Conservation (phyloP, 2,329 filamentous ascomycete species). For the Aspergillus puulaauensis region DNA sequence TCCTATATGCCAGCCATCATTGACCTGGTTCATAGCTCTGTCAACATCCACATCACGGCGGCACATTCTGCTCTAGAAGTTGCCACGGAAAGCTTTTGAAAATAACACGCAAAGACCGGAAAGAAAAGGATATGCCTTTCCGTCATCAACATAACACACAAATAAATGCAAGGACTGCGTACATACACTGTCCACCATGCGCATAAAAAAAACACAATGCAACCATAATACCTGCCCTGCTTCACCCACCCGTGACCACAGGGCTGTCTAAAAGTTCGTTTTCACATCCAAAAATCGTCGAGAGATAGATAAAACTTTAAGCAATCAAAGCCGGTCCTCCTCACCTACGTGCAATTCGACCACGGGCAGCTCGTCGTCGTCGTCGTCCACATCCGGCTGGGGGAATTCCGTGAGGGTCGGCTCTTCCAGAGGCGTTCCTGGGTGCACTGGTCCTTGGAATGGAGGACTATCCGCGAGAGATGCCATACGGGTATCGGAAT, state of each 20-base stretch:
- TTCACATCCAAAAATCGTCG: slow-evolving; percentile 16
- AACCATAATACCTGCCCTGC: slow-evolving; percentile 3
- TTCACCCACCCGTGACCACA: not conserved
- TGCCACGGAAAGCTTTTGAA: slow-evolving; percentile 10
- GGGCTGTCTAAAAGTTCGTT: slow-evolving; percentile 16
- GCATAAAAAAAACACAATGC: not conserved
- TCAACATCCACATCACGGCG: not conserved
- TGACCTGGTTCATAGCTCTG: not conserved
- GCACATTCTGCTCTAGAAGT: slow-evolving; percentile 11
- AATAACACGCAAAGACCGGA: not conserved
- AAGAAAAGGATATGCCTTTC: not conserved
- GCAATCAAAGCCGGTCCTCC: slow-evolving; percentile 28
- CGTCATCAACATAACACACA: not conserved
- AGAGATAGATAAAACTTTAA: slow-evolving; percentile 3
- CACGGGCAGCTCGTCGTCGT: slow-evolving; percentile 40
- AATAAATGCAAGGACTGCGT: not conserved
- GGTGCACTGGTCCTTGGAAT: slow-evolving; percentile 16
- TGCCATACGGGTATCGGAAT: slow-evolving; percentile 33
- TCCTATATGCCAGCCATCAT: not conserved
- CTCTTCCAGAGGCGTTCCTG: slow-evolving; percentile 28
- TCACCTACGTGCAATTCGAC: slow-evolving; percentile 42
- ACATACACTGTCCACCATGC: not conserved
- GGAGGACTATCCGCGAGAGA: slow-evolving; percentile 28
- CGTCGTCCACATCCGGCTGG: slow-evolving; percentile 26
- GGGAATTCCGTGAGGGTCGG: slow-evolving; percentile 33